Evolutionary conservation across 116 monocot genomes (phyloP).

Genomic region (Phalaenopsis hybrid): DNA sequence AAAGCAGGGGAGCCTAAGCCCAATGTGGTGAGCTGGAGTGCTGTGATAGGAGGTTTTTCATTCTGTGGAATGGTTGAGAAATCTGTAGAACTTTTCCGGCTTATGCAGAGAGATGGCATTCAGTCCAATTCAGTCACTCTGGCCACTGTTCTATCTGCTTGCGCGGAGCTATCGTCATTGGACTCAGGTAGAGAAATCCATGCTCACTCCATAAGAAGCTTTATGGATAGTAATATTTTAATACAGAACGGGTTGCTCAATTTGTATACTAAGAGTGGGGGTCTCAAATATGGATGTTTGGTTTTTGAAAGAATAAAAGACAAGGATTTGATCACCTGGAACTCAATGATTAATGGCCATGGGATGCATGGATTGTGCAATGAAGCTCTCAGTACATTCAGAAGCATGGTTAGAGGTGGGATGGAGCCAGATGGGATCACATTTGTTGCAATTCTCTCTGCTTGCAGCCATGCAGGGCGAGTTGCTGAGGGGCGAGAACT

Average conservation of each 20-base stretch:
- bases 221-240: conserved; percentile 18
- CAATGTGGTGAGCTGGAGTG: conserved; percentile 61
- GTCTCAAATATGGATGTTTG: conserved; percentile 6
- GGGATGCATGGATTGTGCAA: conserved; percentile 51
- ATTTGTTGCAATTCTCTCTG: conserved; percentile 44
- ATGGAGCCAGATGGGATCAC: conserved; percentile 41
- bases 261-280: conserved; percentile 55
- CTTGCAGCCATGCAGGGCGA: conserved; percentile 49
- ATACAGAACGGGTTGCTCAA: conserved; percentile 50
- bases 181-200: conserved; percentile 45
- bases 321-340: conserved; percentile 62
- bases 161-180: conserved; percentile 39
- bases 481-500: conserved; percentile 36
- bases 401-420: conserved; percentile 27
- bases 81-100: conserved; percentile 39
- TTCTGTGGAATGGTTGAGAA: conserved; percentile 21
- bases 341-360: conserved; percentile 50
- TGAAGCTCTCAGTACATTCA: conserved; percentile 33
- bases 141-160: conserved; percentile 38
- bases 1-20: conserved; percentile 18
- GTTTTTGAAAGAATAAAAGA: conserved; percentile 31
- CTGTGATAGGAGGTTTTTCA: conserved; percentile 46
- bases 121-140: conserved; percentile 36
- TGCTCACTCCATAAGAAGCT: conserved; percentile 23
- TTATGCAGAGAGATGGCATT: conserved; percentile 29